These are phyloP conservation scores for Juglanconis sp. DNA, from an alignment of 2,329 filamentous ascomycete species.

Conservation along the genomic window DNA sequence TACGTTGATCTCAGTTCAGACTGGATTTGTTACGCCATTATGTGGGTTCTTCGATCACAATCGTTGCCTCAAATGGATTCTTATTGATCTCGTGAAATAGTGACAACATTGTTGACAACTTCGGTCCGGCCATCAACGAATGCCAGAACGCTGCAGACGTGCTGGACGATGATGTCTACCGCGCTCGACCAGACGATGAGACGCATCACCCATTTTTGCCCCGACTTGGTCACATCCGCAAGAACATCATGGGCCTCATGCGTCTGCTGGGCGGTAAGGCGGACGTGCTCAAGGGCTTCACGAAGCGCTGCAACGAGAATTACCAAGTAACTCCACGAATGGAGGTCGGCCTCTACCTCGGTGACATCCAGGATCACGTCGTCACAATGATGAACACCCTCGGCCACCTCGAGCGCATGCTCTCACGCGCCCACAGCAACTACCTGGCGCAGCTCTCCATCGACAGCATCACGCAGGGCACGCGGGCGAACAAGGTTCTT, in stretches of 20 bases:
- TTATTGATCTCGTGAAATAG: conserved; percentile 36
- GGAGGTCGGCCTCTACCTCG: conserved; percentile 93
- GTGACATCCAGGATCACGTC: conserved; percentile 98
- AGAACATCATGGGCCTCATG: conserved; percentile 91
- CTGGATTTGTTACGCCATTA: conserved; percentile 98
- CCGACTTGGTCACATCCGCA: conserved; percentile 84
- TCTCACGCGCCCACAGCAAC: conserved; percentile 90
- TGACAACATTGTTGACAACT: conserved; percentile 96
- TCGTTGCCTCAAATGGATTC: not conserved
- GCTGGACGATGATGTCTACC: conserved; percentile 94
- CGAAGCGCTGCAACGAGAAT: conserved; percentile 97
- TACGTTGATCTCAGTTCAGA: conserved; percentile 93
- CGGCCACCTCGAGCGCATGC: conserved; percentile 95
- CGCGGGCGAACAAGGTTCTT: conserved; percentile 80
- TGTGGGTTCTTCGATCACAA: conserved; percentile 53
- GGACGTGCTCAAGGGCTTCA: conserved; percentile 96
- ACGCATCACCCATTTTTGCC: conserved; percentile 68
- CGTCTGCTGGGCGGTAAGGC: conserved; percentile 93
- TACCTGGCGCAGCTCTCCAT: conserved; percentile 94
- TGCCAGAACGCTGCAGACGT: conserved; percentile 86
- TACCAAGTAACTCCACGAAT: conserved; percentile 93
- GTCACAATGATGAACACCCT: conserved; percentile 99
- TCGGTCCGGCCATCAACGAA: conserved; percentile 82
- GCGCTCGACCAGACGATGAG: conserved; percentile 86
- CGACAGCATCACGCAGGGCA: conserved; percentile 84